A percentile compares a stretch with the other conserved stretches of the same genome.
Conservation (phyloP, 2,329 filamentous ascomycete species). For the Amauroascus niger region DNA sequence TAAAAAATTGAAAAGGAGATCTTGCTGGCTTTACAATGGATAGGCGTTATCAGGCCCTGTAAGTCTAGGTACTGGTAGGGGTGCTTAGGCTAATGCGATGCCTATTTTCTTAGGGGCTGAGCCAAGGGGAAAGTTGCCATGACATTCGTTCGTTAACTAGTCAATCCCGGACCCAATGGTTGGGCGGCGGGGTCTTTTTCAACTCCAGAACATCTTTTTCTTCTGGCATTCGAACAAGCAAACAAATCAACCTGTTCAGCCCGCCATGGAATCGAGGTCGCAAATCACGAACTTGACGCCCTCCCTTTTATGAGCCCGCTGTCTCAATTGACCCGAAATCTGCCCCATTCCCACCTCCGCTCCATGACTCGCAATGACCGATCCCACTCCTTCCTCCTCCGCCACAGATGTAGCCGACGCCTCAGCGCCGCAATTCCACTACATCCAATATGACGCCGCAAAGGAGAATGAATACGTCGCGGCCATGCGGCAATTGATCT, state of each 20-base stretch:
- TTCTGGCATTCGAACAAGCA: neutral
- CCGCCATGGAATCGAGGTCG: neutral
- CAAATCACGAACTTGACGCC: too few relatives aligned
- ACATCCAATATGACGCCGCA: constrained; percentile 50
- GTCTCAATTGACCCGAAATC: neutral
- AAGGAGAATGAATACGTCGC: constrained; percentile 62
- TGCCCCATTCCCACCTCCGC: neutral
- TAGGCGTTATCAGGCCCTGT: too few relatives aligned
- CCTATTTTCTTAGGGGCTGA: too few relatives aligned
- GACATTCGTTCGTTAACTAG: too few relatives aligned
- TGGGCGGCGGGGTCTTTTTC: too few relatives aligned
- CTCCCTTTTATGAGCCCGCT: neutral
- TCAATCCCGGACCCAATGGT: neutral
- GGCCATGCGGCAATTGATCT: constrained; percentile 83
- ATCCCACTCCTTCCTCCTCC: neutral
- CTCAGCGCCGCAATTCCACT: constrained; percentile 33
- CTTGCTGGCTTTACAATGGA: too few relatives aligned
- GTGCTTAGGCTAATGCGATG: too few relatives aligned
- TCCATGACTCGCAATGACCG: constrained; percentile 7
- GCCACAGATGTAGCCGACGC: neutral
- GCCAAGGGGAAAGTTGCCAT: too few relatives aligned
- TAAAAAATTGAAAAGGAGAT: too few relatives aligned
- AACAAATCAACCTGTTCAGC: neutral
- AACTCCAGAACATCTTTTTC: neutral
- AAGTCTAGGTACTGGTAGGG: too few relatives aligned